A percentile compares a stretch with the other conserved stretches of the same genome.
These are phyloP conservation scores for Candida chauliodis DNA, from an alignment of 805 yeast species.

Conservation along the genomic window DNA sequence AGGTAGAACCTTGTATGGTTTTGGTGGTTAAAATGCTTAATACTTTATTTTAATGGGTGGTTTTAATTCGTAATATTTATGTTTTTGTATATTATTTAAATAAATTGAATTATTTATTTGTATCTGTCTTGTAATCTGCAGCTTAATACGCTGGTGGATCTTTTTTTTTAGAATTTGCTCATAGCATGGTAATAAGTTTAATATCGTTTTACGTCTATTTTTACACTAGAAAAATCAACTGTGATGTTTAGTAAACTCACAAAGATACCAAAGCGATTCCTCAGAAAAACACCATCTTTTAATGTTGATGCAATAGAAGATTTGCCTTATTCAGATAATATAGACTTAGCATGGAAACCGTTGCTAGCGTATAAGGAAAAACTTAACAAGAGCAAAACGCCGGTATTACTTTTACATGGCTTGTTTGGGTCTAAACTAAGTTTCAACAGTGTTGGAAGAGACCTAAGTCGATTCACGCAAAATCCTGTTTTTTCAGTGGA, in stretches of 20 bases:
- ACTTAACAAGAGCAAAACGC: constrained; percentile 14
- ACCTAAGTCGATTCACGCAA: constrained; percentile 25
- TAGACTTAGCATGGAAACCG: constrained; percentile 1
- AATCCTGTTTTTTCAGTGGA: constrained; percentile 44
- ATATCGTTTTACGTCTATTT: too few relatives aligned
- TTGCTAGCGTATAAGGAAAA: neutral
- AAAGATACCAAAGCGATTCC: too few relatives aligned
- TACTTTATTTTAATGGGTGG: neutral
- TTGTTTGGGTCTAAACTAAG: constrained; percentile 48
- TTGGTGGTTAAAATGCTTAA: constrained; percentile 78
- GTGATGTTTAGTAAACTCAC: too few relatives aligned
- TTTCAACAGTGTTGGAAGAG: constrained; percentile 38
- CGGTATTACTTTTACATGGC: constrained; percentile 51
- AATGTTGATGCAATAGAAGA: constrained; percentile 4
- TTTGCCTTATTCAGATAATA: constrained; percentile 3
- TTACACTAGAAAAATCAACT: too few relatives aligned
- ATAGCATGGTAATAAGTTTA: neutral
- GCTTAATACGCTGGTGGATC: too few relatives aligned
- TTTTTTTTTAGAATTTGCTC: neutral
- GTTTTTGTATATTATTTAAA: constrained; percentile 3
- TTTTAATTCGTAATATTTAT: constrained; percentile 7
- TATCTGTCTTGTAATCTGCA: neutral
- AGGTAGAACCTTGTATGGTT: constrained; percentile 99
- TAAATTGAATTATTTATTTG: neutral
- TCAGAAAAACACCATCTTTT: neutral